Evolutionary conservation across 345 rosid genomes (phyloP).

Genomic region (Syzygium jambos): DNA sequence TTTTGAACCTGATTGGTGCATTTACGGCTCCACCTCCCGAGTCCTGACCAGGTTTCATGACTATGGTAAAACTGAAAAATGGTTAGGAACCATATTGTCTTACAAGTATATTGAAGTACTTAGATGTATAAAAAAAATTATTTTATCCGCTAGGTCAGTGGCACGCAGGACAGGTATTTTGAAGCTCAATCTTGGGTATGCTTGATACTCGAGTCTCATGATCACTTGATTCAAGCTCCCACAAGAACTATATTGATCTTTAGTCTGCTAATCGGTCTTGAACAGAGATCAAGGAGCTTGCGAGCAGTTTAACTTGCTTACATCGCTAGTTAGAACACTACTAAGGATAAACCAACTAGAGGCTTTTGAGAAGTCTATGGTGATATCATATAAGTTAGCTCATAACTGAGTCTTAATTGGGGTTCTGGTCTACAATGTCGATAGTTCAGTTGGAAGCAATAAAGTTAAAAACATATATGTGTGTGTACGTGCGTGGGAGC

Average conservation of each 20-base stretch:
- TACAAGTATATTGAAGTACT: background rate
- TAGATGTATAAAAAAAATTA: background rate
- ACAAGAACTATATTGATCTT: background rate
- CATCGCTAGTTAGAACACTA: background rate
- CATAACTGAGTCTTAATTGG: background rate
- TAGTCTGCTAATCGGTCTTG: background rate
- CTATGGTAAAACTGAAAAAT: background rate
- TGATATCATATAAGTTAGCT: background rate
- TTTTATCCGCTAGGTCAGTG: background rate
- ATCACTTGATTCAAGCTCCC: background rate
- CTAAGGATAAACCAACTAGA: background rate
- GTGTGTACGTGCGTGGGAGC: too few relatives aligned
- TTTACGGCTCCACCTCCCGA: background rate
- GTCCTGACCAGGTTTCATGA: background rate
- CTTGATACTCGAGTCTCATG: background rate
- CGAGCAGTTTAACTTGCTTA: background rate
- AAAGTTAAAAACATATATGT: background rate
- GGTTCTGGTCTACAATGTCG: background rate
- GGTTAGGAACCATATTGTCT: background rate
- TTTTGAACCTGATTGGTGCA: background rate
- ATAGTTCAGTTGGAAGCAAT: background rate
- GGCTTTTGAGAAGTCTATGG: background rate
- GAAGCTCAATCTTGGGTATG: background rate
- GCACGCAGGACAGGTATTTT: background rate
- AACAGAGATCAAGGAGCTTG: background rate